A percentile compares a stretch with the other conserved stretches of the same genome.
These are phyloP conservation scores for Rugiboletus extremiorientalis DNA, from an alignment of 1,284 basidiomycete genomes.

Conservation along the genomic window DNA sequence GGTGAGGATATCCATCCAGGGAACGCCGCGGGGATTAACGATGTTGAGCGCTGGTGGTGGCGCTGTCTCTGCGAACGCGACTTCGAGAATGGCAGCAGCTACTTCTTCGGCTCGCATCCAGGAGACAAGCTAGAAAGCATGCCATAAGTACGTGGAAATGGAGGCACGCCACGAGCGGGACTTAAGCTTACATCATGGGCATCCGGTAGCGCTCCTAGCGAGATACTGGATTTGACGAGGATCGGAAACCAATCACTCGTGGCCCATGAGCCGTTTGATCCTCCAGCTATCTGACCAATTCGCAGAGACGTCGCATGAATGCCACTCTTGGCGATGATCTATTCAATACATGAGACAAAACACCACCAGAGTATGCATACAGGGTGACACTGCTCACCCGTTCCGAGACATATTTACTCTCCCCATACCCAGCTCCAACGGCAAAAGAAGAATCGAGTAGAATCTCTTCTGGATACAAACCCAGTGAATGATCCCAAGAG, in stretches of 20 bases:
- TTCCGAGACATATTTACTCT: conserved; percentile 8
- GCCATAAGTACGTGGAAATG: background rate
- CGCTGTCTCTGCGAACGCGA: conserved; percentile 7
- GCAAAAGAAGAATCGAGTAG: background rate
- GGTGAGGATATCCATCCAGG: conserved; percentile 17
- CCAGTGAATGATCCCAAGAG: conserved; percentile 5
- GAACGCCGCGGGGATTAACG: conserved; percentile 19
- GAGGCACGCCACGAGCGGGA: background rate
- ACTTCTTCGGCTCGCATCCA: conserved; percentile 27
- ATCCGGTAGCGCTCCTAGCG: conserved; percentile 30
- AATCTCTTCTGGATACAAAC: background rate
- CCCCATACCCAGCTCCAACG: conserved; percentile 8
- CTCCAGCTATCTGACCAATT: conserved; percentile 28
- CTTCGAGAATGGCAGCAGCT: conserved; percentile 14
- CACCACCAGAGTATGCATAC: background rate
- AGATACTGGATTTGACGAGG: conserved; percentile 26
- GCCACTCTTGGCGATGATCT: conserved; percentile 24
- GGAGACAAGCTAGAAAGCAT: conserved; percentile 14
- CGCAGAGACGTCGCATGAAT: conserved; percentile 24
- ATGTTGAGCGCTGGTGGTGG: conserved; percentile 19
- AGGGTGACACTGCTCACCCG: background rate
- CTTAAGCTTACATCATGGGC: conserved; percentile 25
- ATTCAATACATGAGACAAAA: background rate
- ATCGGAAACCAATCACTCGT: conserved; percentile 30
- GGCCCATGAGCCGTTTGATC: conserved; percentile 26